Base-by-base conservation (phyloP, 208 protist species). In the Endotrypanum monterogeii region DNA sequence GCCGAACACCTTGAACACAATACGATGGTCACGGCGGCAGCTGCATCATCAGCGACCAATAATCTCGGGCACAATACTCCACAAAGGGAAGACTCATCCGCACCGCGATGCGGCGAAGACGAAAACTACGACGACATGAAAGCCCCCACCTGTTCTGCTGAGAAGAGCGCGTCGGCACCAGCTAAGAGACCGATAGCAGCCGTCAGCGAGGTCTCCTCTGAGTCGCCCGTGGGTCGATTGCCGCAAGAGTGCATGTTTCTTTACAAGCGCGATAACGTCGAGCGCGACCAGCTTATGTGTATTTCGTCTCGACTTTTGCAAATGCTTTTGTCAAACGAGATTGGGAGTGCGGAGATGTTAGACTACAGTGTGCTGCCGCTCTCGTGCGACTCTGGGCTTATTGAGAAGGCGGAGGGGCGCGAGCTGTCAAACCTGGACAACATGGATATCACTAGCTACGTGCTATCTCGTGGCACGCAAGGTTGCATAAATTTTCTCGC, bases 241-340 rank as follows among this genome's bases (percentile, higher is more conserved):
- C 12, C 50, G 54, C 72, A 70, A 52, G 68, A 72, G 35, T 79
- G 65, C 63, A 70, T 83, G 66, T 87, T 94, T 60, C 84, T 96
- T 37, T 92, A 88, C 76, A 96, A 96, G 77, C 81, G 76, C 28
- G 89, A 93, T 73, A 88, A 87, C 57, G 83, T 93, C 30, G 86
- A 93, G 76, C 82, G 85, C 6, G 91, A 96, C 71, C 87, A 94
- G 74, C 83, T 96, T 37, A 91, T 96, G 87, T 96, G 91, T 68
- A 79, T 96, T 46, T 84, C 76, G 4, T 85, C 79, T 12, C 74
- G 86, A 12, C 79, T 92, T 25, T 55, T 94, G 25, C 89, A 90
- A 67, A 83, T 76, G 71, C 78, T 94, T 3, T 82, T 95, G 11
- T 65, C 74, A 41, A 74, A 71, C 32, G 71, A 90, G 67, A 72